Percentiles rank a stretch among this genome's conserved stretches.
phyloP scores from a whole-genome alignment of 2,329 filamentous ascomycete species.

The Penicillium sp. region DNA sequence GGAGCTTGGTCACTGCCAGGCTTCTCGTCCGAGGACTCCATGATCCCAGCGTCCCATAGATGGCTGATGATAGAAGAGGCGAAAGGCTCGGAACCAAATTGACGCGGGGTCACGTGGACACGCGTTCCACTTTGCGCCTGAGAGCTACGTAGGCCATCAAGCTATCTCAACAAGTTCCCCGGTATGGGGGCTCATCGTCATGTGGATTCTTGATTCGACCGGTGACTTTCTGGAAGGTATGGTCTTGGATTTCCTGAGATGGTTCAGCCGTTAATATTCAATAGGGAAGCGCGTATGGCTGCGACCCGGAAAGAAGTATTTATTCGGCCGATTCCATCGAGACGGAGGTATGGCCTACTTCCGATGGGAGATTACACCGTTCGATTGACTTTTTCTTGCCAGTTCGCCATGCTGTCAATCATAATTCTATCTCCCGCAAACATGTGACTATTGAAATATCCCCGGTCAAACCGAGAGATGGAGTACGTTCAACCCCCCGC shows the following conservation, averaged over 20 bases:
- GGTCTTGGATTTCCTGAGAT: conserved; percentile 41
- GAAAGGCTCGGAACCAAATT: conserved; percentile 18
- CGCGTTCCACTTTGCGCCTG: conserved; percentile 30
- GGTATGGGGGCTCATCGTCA: conserved; percentile 31
- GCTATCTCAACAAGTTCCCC: conserved; percentile 12
- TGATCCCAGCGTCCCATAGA: conserved; percentile 19
- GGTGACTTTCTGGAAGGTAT: conserved; percentile 48
- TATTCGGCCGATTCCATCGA: conserved; percentile 74
- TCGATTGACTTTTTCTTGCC: not conserved
- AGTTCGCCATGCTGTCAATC: conserved; percentile 70
- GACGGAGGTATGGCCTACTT: conserved; percentile 54
- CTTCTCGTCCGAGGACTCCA: conserved; percentile 23
- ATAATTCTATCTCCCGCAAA: conserved; percentile 83
- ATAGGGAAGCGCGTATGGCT: conserved; percentile 76
- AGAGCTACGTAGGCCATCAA: not conserved
- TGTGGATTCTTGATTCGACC: conserved; percentile 64
- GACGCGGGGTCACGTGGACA: conserved; percentile 36
- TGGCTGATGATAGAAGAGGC: not conserved
- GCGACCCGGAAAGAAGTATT: conserved; percentile 77
- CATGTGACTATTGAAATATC: conserved; percentile 78
- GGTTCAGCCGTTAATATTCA: conserved; percentile 11
- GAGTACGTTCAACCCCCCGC: conserved; percentile 49
- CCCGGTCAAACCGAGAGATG: conserved; percentile 63
- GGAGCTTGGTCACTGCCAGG: conserved; percentile 8
- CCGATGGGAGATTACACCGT: not conserved